A percentile compares a stretch with the other conserved stretches of the same genome.
Conservation (phyloP, 306 rosid species). For the Oemleria cerasiformis region DNA sequence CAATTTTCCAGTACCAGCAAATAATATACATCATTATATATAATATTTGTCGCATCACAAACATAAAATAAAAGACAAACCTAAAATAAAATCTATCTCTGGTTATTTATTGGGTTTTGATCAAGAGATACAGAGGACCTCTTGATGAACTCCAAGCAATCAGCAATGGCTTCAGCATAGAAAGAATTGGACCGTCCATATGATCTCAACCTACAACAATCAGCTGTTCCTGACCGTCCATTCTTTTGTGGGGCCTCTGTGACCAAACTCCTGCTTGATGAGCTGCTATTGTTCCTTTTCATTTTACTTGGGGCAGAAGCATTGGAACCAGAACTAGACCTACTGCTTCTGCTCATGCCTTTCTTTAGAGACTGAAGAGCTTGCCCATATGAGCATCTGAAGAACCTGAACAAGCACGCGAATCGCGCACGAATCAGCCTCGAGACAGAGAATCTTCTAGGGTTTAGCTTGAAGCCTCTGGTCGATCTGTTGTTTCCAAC, state of each 20-base stretch:
- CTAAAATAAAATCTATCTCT: background rate
- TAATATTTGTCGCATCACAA: background rate
- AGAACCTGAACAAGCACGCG: slow-evolving; percentile 37
- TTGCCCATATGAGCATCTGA: slow-evolving; percentile 38
- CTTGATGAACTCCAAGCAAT: slow-evolving; percentile 87
- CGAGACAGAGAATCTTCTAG: slow-evolving; percentile 37
- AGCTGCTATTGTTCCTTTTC: slow-evolving; percentile 25
- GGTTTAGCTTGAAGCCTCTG: slow-evolving; percentile 57
- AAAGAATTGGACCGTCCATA: slow-evolving; percentile 65
- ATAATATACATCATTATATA: background rate
- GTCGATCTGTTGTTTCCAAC: slow-evolving; percentile 31
- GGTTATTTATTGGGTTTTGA: slow-evolving; percentile 22
- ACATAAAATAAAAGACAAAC: background rate
- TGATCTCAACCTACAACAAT: slow-evolving; percentile 33
- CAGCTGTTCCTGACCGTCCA: slow-evolving; percentile 14
- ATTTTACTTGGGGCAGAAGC: background rate
- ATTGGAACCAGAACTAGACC: background rate
- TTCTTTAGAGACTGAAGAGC: slow-evolving; percentile 39
- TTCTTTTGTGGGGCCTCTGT: slow-evolving; percentile 13
- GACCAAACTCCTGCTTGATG: slow-evolving; percentile 26
- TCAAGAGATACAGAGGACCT: slow-evolving; percentile 60
- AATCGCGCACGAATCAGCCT: slow-evolving; percentile 43
- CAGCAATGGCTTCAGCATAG: slow-evolving; percentile 92
- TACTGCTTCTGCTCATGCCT: slow-evolving; percentile 24
- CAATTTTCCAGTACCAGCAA: slow-evolving; percentile 4